Evolutionary conservation across 495 filamentous ascomycete species (phyloP).

Genomic region (Penicillium turbatum): DNA sequence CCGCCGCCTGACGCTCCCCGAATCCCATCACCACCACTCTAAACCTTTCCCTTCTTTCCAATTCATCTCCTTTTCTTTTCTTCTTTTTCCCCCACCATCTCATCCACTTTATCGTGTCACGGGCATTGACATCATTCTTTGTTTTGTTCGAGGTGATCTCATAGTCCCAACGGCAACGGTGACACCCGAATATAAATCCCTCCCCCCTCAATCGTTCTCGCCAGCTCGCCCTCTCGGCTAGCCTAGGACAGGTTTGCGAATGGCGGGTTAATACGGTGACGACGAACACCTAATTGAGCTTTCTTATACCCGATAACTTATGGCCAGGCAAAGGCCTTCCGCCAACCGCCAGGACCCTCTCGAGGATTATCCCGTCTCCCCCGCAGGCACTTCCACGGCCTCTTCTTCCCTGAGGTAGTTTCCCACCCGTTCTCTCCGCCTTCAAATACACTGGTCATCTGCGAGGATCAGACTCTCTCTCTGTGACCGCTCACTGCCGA

Average conservation of each 20-base stretch:
- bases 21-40: constrained; percentile 31
- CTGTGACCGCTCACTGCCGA: neutral
- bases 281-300: constrained; percentile 33
- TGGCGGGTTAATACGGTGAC: constrained; percentile 47
- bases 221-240: constrained; percentile 21
- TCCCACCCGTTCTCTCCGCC: constrained; percentile 18
- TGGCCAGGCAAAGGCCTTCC: constrained; percentile 49
- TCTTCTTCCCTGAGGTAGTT: constrained; percentile 48
- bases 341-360: constrained; percentile 47
- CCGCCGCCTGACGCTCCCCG: constrained; percentile 38
- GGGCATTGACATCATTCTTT: neutral
- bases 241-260: constrained; percentile 32
- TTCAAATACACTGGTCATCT: neutral
- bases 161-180: constrained; percentile 14
- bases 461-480: neutral
- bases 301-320: constrained; percentile 44
- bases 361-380: constrained; percentile 43
- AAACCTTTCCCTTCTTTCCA: constrained; percentile 14
- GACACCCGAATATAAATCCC: neutral
- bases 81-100: neutral
- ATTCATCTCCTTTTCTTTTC: constrained; percentile 3
- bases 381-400: constrained; percentile 39
- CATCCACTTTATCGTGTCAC: neutral
- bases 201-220: constrained; percentile 8
- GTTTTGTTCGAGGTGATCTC: neutral